These are phyloP conservation scores for Mercurialis annua DNA, from an alignment of 345 rosid genomes.

Conservation along the genomic window DNA sequence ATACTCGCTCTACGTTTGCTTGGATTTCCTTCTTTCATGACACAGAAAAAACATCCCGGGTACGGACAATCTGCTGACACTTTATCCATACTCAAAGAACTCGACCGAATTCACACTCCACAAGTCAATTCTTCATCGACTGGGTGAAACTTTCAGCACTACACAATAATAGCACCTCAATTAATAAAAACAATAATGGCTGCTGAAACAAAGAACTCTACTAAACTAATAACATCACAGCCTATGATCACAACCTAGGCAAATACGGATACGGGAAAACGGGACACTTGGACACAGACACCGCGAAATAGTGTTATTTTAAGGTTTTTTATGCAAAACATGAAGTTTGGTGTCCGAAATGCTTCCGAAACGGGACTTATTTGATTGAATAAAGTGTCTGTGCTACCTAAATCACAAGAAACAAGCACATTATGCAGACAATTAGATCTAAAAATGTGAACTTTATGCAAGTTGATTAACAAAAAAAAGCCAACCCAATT, in stretches of 20 bases:
- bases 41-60: slow-evolving; percentile 99
- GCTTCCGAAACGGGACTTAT: too few relatives aligned
- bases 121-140: slow-evolving; percentile 10
- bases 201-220: background rate
- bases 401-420: background rate
- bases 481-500: slow-evolving; percentile 15
- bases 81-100: slow-evolving; percentile 55
- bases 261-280: too few relatives aligned
- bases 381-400: too few relatives aligned
- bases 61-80: slow-evolving; percentile 82
- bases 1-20: slow-evolving; percentile 88
- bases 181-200: background rate
- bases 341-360: too few relatives aligned
- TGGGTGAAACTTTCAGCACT: background rate
- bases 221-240: slow-evolving; percentile 1
- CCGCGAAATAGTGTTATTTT: too few relatives aligned
- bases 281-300: too few relatives aligned
- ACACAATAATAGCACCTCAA: background rate
- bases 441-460: slow-evolving; percentile 33
- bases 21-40: slow-evolving; percentile 99
- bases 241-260: too few relatives aligned
- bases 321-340: too few relatives aligned
- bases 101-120: slow-evolving; percentile 1
- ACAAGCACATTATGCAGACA: slow-evolving; percentile 9
- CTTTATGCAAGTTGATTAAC: too few relatives aligned